Conservation (phyloP, 805 yeast species). For the Teunomyces pallodes region DNA sequence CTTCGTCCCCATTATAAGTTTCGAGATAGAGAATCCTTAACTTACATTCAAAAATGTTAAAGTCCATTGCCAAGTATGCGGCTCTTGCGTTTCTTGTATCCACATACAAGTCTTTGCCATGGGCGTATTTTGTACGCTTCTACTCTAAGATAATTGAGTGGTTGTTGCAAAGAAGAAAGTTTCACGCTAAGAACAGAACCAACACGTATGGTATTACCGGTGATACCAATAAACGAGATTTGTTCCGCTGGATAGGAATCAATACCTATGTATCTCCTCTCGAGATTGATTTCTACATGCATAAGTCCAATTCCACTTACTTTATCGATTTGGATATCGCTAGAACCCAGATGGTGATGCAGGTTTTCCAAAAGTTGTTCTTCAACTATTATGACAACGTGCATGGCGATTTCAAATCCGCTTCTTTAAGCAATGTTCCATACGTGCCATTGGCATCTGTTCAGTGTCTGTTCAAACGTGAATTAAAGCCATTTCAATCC, state of each 20-base stretch:
- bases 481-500: conserved; percentile 63
- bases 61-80: not conserved
- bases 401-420: conserved; percentile 28
- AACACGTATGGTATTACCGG: conserved; percentile 35
- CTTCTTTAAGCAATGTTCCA: conserved; percentile 39
- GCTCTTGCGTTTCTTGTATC: conserved; percentile 26
- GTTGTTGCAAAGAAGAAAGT: conserved; percentile 33
- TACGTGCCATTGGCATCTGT: conserved; percentile 79
- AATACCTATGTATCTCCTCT: conserved; percentile 64
- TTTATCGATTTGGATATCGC: conserved; percentile 78
- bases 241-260: conserved; percentile 45
- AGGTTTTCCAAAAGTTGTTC: conserved; percentile 57
- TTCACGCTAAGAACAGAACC: conserved; percentile 15
- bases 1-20: not conserved
- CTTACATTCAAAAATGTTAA: not conserved
- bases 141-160: conserved; percentile 44
- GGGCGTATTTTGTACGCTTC: conserved; percentile 66
- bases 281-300: conserved; percentile 84
- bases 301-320: conserved; percentile 86
- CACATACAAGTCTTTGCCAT: conserved; percentile 64
- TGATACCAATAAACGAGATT: conserved; percentile 13
- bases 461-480: conserved; percentile 63
- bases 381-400: conserved; percentile 41
- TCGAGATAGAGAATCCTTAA: too few species aligned
- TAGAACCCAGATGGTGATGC: conserved; percentile 60